Conservation (phyloP, 2,329 filamentous ascomycete species). For the Hypoxylon sp. region DNA sequence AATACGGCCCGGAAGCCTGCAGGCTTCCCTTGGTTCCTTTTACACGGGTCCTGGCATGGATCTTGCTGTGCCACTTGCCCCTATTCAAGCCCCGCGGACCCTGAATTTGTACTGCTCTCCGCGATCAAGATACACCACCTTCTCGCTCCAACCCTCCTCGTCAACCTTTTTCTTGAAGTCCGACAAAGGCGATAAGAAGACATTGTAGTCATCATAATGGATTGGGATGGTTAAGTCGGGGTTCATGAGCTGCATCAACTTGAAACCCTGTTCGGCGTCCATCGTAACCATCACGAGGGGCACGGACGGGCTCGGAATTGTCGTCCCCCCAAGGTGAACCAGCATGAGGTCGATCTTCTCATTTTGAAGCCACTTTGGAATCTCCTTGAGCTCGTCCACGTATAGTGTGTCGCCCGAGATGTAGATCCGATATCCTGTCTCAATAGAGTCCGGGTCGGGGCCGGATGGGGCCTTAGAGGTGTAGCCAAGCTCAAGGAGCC, state of each 20-base stretch:
- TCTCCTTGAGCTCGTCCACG: conserved; percentile 72
- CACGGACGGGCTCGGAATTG: conserved; percentile 69
- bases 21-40: conserved; percentile 8
- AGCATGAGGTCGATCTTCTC: conserved; percentile 75
- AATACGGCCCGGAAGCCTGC: conserved; percentile 15
- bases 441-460: conserved; percentile 51
- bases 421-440: conserved; percentile 71
- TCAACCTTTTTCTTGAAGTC: conserved; percentile 71
- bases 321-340: conserved; percentile 74
- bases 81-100: conserved; percentile 53
- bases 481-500: conserved; percentile 74
- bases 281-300: conserved; percentile 77
- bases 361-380: conserved; percentile 66
- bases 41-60: background rate
- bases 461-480: conserved; percentile 40
- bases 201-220: conserved; percentile 75
- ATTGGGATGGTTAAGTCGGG: conserved; percentile 74
- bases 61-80: conserved; percentile 9
- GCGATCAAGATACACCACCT: conserved; percentile 72
- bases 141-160: conserved; percentile 62
- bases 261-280: conserved; percentile 73
- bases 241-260: conserved; percentile 70
- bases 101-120: conserved; percentile 69
- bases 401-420: conserved; percentile 76
- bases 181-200: conserved; percentile 69